Base-by-base conservation (phyloP, 148 eudicot genomes). In the Silene latifolia region DNA sequence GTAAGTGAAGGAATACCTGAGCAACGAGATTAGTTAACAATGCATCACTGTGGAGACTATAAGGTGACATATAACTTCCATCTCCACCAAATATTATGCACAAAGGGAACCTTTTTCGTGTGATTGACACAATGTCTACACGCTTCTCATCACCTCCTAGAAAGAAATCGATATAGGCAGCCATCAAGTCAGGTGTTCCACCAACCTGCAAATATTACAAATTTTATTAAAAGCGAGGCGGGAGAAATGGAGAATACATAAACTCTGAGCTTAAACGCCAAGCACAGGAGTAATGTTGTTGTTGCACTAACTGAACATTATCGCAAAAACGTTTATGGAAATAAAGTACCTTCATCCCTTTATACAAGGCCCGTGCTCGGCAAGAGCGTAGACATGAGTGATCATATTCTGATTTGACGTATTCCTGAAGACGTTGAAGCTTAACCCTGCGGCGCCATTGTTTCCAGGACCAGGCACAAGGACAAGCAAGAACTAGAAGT, bases 381-480 rank as follows among this genome's bases (percentile, higher is more conserved):
- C 97, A 91, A 60, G 97, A 91, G 64, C 90, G 88, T 20, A 91
- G 87, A 77, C 97, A 91, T 48, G 94, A 91, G 78, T 91, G 97
- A 74, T 91, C 97, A 72, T 91, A 91, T 74, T 89, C 89, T 77
- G 94, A 91, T 80, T 89, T 89, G 69, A 91, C 97, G 66, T 81
- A 91, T 67, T 89, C 94, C 85, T 91, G 92, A 76, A 91, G 94
- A 47, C 88, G 93, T 67, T 84, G 86, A 39, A 89, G 70, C 78
- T 91, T 91, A 66, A 84, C 85, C 73, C 89, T 88, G 73, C 97
- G 88, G 27, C 97, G 90, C 97, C 97, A 91, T 78, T 91, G 97
- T 80, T 89, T 91, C 93, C 94, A 91, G 13, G 97, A 89, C 94
- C 97, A 91, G 69, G 93, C 87, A 84, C 92, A 91, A 72, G 97